Base-by-base conservation (phyloP, 2,329 filamentous ascomycete species). In the Chaetomium globosum region DNA sequence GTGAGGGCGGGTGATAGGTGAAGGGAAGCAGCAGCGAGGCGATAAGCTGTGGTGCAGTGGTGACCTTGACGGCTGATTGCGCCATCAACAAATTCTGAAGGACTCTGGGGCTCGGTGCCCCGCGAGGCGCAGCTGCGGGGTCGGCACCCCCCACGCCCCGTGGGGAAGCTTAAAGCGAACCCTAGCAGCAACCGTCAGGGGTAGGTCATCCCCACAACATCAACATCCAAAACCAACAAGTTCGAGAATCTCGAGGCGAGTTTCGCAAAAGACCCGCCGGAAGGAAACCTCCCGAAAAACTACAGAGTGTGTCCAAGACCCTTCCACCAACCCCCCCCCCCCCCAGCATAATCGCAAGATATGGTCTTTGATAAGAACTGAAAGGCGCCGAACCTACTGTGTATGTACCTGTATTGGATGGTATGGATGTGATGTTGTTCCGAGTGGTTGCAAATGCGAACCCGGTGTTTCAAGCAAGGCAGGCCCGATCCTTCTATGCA, bases 71-170 rank as follows among this genome's bases (percentile, higher is more conserved):
- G 30, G 30, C 21, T 52, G 58, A 60, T 60, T 60, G 56, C 56
- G 28, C 39, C 56, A 30, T 48, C 23, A 8, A 21, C 23, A 8
- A 21, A 31, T 9, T 39, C 48, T 48, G 46, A 23, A 48, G 39
- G 39, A 13, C 12, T 19, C 36, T 16, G 36, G 36, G 16, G 16
- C 39, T 43, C n/a, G n/a, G n/a, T n/a, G 39, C 39, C 55, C 21
- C 46, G 56, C 28, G 16, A 30, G 48, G 61, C 12, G 61, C 61
- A 61, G 59, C 36, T 62, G 65, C 52, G 65, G 61, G 60, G 61
- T 46, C 36, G 43, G 26, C 26, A 65, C 2, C 70, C 71, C 70
- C 71, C 70, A 71, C 71, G 69, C 70, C 70, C 69, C 69, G 69
- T 60, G 68, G 71, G 65, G 57, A 59, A 65, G 61, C 61, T 56